phyloP scores from a whole-genome alignment of 345 rosid species.

The Turnera subulata region DNA sequence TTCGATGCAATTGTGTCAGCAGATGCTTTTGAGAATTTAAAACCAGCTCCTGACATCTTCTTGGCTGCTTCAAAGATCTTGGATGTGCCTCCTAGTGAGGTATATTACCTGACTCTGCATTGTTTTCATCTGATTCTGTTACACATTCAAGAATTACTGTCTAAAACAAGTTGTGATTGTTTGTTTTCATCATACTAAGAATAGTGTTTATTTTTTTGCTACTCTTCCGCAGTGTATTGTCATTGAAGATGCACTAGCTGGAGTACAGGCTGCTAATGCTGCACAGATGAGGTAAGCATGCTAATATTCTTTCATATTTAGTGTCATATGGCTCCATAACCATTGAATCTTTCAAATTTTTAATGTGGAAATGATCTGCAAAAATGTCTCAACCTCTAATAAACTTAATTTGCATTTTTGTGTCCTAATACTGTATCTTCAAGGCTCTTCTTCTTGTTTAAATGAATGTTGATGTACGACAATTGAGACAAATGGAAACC shows the following conservation, averaged over 20 bases:
- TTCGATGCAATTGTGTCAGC: slow-evolving; percentile 97
- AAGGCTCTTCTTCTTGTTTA: slow-evolving; percentile 6
- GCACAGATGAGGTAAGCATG: slow-evolving; percentile 82
- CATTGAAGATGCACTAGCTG: slow-evolving; percentile 94
- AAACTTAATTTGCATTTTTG: background rate
- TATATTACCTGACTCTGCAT: slow-evolving; percentile 18
- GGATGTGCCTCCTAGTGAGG: slow-evolving; percentile 75
- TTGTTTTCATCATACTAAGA: background rate
- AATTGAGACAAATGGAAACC: slow-evolving; percentile 1
- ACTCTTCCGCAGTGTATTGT: slow-evolving; percentile 63
- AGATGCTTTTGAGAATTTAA: slow-evolving; percentile 93
- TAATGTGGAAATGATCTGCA: background rate
- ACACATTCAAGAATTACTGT: too few species aligned
- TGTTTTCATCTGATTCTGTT: background rate
- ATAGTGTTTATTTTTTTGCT: slow-evolving; percentile 3
- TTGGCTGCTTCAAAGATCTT: slow-evolving; percentile 87
- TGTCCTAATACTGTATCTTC: background rate
- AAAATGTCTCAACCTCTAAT: background rate
- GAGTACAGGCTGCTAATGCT: slow-evolving; percentile 94
- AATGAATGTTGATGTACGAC: background rate
- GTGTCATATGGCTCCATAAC: background rate
- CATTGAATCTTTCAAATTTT: slow-evolving; percentile 2
- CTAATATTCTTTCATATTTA: slow-evolving; percentile 10
- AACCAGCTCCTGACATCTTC: slow-evolving; percentile 98
- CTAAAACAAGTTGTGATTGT: too few species aligned